Conservation (phyloP, 495 filamentous ascomycete species). For the Podospora bellae-mahoneyi region DNA sequence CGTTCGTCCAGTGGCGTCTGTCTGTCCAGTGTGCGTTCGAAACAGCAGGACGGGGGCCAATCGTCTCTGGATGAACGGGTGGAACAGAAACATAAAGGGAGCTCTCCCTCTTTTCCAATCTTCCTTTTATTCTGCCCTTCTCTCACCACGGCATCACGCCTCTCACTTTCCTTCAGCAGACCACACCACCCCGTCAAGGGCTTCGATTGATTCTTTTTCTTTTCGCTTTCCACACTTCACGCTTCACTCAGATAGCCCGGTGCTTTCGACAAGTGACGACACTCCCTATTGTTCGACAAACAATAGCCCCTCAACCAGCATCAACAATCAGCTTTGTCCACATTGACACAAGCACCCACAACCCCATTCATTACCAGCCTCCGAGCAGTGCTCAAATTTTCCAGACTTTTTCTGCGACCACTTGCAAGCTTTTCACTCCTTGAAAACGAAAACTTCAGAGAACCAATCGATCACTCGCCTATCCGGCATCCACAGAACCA, state of each 20-base stretch:
- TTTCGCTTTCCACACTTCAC: slow-evolving; percentile 14
- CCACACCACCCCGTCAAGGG: slow-evolving; percentile 13
- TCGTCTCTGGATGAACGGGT: slow-evolving; percentile 21
- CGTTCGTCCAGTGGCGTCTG: slow-evolving; percentile 23
- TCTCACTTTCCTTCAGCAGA: slow-evolving; percentile 23
- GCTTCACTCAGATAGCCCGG: slow-evolving; percentile 18
- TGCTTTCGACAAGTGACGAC: slow-evolving; percentile 22
- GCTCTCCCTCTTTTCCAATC: slow-evolving; percentile 15
- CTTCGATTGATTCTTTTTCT: slow-evolving; percentile 19
- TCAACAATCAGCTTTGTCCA: slow-evolving; percentile 9
- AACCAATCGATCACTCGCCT: slow-evolving; percentile 13
- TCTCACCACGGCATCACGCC: slow-evolving; percentile 23
- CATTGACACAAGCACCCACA: not conserved
- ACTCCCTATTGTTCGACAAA: slow-evolving; percentile 10
- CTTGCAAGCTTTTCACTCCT: slow-evolving; percentile 7
- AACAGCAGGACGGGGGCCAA: slow-evolving; percentile 26
- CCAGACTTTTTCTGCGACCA: not conserved
- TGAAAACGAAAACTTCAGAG: not conserved
- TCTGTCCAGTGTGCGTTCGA: slow-evolving; percentile 16
- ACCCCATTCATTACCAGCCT: slow-evolving; percentile 9
- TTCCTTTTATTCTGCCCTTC: slow-evolving; percentile 17
- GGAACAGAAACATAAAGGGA: slow-evolving; percentile 33
- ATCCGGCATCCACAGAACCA: slow-evolving; percentile 19
- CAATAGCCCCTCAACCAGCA: slow-evolving; percentile 17
- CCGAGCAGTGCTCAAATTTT: slow-evolving; percentile 26